Base-by-base conservation (phyloP, 768 basidiomycete species). In the Russula sp. region DNA sequence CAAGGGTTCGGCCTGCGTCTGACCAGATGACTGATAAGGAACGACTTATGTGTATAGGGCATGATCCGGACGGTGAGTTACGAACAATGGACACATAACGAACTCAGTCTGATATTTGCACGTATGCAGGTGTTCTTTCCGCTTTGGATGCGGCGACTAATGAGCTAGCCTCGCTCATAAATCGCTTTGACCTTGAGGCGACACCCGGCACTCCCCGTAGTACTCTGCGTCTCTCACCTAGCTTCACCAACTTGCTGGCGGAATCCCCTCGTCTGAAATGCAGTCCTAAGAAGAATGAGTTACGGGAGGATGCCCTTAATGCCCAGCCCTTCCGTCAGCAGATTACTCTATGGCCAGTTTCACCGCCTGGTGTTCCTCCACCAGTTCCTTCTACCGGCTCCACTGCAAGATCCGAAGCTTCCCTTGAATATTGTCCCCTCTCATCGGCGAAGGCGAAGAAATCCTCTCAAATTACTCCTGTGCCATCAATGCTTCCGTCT, bases 91-190 rank as follows among this genome's bases (percentile, higher is more conserved):
- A 16, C 28, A 11, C 18, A 13, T 56, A 24, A n/a, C 59, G 13
- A 18, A 50, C 48, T 61, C 3, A 42, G 4, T 28, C 57, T 61
- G 63, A 52, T 8, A 59, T 26, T 30, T 24, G 57, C n/a, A 42
- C 66, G 22, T 67, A 14, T 24, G 20, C 62, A 82, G 89, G 81
- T 65, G 83, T 83, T 16, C 71, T 90, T 1, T 88, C 85, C 0
- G 80, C 90, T 34, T 76, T 92, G n/a, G 87, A 87, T 66, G 88
- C 89, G 0, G 90, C 88, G 0, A 92, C 90, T 1, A 84, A 89
- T 57, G 90, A 92, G 48, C 80, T 93, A 4, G 90, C 88, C 0
- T 83, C 83, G 61, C 76, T 93, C 4, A 89, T 93, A 72, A 89
- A 86, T 66, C 81, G 82, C n/a, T 79, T 93, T n/a, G 88, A 92